Conservation (phyloP, 108 stramenopile genomes). For the Fistulifera pelliculosa region DNA sequence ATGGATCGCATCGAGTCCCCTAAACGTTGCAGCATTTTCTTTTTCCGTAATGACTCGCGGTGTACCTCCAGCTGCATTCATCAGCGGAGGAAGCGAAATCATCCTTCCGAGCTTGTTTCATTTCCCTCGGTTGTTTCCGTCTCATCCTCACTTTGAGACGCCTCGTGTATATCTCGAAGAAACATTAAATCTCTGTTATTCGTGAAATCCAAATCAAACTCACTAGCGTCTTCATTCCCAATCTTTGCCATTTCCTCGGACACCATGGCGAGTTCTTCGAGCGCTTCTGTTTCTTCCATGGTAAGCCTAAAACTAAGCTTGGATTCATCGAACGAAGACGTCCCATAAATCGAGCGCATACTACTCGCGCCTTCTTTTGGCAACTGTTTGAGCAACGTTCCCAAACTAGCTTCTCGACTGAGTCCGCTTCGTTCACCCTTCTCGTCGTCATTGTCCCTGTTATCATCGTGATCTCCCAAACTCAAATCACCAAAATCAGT, state of each 20-base stretch:
- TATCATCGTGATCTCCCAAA: too few species aligned
- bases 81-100: not conserved
- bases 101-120: not conserved
- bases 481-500: too few species aligned
- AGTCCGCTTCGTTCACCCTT: too few species aligned
- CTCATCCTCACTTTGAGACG: not conserved
- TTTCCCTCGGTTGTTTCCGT: not conserved
- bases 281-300: constrained; percentile 28
- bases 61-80: too few species aligned
- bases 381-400: not conserved
- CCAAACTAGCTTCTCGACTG: not conserved
- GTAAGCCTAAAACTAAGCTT: constrained; percentile 20
- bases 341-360: not conserved
- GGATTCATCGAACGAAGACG: constrained; percentile 2
- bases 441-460: too few species aligned
- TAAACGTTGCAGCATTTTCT: too few species aligned
- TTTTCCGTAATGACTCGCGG: too few species aligned
- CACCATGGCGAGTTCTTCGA: constrained; percentile 28
- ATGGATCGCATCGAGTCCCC: not conserved
- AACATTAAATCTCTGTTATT: too few species aligned
- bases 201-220: not conserved
- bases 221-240: not conserved
- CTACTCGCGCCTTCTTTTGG: not conserved
- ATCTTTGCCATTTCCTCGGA: constrained; percentile 30
- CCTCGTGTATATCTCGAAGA: too few species aligned